Percentiles rank a stretch among this genome's conserved stretches.
Evolutionary conservation across 2,329 filamentous ascomycete genomes (phyloP).

Genomic region (Colletotrichum sp.): DNA sequence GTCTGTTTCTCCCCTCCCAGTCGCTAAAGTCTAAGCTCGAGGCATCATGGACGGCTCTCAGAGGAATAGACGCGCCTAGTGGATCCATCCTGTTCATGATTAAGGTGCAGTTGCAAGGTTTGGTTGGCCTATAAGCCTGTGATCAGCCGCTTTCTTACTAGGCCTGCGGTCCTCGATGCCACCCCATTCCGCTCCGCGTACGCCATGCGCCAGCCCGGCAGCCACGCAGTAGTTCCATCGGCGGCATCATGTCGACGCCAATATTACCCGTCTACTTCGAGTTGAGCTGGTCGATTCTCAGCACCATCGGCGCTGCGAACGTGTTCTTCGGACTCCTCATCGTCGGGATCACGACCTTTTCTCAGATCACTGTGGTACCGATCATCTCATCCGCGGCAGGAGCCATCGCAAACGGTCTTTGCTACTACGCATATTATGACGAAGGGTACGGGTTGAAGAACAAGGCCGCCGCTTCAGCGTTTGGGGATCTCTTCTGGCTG

Average conservation of each 20-base stretch:
- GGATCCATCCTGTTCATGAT: neutral
- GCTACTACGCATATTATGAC: conserved; percentile 47
- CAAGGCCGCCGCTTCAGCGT: conserved; percentile 38
- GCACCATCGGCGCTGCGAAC: conserved; percentile 46
- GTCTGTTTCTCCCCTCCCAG: neutral
- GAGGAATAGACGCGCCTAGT: neutral
- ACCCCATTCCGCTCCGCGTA: neutral
- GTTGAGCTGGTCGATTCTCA: conserved; percentile 50
- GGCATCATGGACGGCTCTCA: neutral
- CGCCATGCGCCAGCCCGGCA: neutral
- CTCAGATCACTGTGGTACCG: conserved; percentile 42
- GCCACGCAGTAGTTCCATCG: neutral
- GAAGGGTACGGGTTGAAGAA: conserved; percentile 24
- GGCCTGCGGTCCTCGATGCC: fast-evolving
- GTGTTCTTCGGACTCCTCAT: conserved; percentile 43
- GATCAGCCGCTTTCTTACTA: neutral
- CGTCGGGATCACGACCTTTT: conserved; percentile 43
- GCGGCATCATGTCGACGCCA: conserved; percentile 1
- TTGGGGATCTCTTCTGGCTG: conserved; percentile 47
- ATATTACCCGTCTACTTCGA: conserved; percentile 40
- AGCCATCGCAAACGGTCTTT: conserved; percentile 47
- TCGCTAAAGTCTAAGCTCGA: neutral
- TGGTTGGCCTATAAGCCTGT: neutral
- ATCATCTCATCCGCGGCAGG: conserved; percentile 41
- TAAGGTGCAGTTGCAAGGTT: neutral